These are phyloP conservation scores for Zangia roseola DNA, from an alignment of 768 basidiomycete species.

Conservation along the genomic window DNA sequence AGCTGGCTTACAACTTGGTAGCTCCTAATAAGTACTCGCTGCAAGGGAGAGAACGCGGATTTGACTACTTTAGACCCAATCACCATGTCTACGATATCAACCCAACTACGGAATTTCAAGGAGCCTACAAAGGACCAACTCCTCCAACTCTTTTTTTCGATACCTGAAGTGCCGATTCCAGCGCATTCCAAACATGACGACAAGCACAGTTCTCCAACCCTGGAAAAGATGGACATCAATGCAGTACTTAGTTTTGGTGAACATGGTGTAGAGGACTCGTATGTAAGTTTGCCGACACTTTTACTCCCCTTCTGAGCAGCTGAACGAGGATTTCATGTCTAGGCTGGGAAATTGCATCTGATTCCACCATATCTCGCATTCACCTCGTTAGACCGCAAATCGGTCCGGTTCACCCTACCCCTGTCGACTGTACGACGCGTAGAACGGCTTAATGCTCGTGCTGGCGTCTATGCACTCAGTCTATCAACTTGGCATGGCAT, in stretches of 20 bases:
- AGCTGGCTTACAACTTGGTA: constrained; percentile 1
- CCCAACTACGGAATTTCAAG: constrained; percentile 87
- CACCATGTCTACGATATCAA: constrained; percentile 77
- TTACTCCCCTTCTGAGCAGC: neutral
- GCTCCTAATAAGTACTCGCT: neutral
- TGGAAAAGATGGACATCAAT: constrained; percentile 82
- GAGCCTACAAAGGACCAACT: constrained; percentile 89
- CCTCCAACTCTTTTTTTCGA: constrained; percentile 82
- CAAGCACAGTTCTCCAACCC: constrained; percentile 35
- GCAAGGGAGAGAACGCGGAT: neutral
- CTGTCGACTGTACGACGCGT: constrained; percentile 91
- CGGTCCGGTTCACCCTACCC: constrained; percentile 88
- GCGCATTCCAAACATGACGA: constrained; percentile 19
- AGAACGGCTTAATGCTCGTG: constrained; percentile 88
- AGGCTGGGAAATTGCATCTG: constrained; percentile 91
- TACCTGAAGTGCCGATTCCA: constrained; percentile 47
- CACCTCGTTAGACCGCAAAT: constrained; percentile 86
- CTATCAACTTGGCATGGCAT: constrained; percentile 91
- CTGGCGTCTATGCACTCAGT: constrained; percentile 95
- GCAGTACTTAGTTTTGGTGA: constrained; percentile 80
- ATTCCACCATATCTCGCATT: constrained; percentile 90
- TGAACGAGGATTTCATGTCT: neutral
- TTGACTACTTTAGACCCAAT: constrained; percentile 1
- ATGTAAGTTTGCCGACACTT: constrained; percentile 57
- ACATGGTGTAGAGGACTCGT: constrained; percentile 86